phyloP scores from a whole-genome alignment of 345 rosid genomes.

The Xanthoceras sorbifolium region DNA sequence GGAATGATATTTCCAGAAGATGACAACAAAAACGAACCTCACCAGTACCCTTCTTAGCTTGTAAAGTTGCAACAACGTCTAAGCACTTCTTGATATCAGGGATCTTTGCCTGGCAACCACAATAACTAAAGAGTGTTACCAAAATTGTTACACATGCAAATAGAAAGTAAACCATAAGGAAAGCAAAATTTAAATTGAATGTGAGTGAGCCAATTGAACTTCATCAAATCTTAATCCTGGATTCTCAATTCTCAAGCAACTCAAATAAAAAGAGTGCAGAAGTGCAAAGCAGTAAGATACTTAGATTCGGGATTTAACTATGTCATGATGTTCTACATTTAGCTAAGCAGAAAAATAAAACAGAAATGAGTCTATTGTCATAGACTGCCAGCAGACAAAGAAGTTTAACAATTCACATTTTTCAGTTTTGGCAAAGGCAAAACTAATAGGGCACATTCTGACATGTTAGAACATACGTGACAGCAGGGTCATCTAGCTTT shows the following conservation, averaged over 20 bases:
- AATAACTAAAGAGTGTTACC: constrained; percentile 14
- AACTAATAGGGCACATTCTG: not conserved
- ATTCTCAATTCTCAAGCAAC: not conserved
- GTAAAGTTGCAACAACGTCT: constrained; percentile 77
- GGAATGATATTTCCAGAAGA: not conserved
- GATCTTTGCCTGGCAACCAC: constrained; percentile 68
- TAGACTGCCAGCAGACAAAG: not conserved
- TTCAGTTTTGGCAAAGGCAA: not conserved
- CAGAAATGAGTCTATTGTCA: not conserved
- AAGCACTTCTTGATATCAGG: constrained; percentile 95
- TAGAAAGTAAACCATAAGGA: not conserved
- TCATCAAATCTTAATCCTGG: not conserved
- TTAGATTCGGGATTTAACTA: not conserved
- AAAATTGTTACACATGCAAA: not conserved
- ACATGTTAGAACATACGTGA: not conserved
- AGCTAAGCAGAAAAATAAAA: not conserved
- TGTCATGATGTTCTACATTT: not conserved
- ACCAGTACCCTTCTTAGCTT: constrained; percentile 79
- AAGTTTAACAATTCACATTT: not conserved
- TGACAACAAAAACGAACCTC: constrained; percentile 62
- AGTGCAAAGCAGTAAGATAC: not conserved
- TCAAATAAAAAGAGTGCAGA: not conserved
- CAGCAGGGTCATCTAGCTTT: not conserved
- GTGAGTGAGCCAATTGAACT: not conserved
- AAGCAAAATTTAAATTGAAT: not conserved